These are phyloP conservation scores for Astrocystis sublimbata DNA, from an alignment of 495 filamentous ascomycete genomes.

Conservation along the genomic window DNA sequence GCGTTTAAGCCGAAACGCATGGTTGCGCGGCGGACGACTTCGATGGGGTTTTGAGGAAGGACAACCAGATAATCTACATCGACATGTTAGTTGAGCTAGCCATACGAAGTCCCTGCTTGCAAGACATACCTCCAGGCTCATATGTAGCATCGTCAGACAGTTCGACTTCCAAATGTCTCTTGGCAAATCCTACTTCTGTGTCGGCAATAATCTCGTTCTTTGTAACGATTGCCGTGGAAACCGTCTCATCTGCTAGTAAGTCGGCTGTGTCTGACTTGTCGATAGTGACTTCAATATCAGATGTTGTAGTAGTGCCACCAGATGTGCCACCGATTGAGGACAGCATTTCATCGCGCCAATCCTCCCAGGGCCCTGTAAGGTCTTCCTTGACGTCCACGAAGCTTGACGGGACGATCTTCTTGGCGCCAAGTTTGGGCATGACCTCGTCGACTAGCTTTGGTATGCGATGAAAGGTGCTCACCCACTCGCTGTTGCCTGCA, in stretches of 20 bases:
- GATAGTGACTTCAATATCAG: conserved; percentile 8
- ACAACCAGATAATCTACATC: conserved; percentile 62
- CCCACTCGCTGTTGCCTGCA: conserved; percentile 57
- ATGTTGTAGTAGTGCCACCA: neutral
- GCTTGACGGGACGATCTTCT: conserved; percentile 50
- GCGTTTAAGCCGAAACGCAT: conserved; percentile 47
- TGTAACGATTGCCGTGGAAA: conserved; percentile 38
- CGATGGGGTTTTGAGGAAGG: conserved; percentile 59
- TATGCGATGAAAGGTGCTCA: conserved; percentile 64
- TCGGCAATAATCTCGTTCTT: conserved; percentile 57
- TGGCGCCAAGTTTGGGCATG: conserved; percentile 49
- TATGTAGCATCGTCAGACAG: conserved; percentile 63
- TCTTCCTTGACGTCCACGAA: conserved; percentile 57
- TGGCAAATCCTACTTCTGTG: conserved; percentile 51
- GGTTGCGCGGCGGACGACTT: conserved; percentile 48
- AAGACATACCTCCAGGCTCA: conserved; percentile 48
- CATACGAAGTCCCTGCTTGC: neutral
- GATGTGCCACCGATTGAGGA: neutral
- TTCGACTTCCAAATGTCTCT: conserved; percentile 60
- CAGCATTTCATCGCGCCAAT: conserved; percentile 55
- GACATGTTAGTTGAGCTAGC: neutral
- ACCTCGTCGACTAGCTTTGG: conserved; percentile 59
- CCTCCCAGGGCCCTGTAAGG: conserved; percentile 60
- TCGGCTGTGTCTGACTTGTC: conserved; percentile 6
- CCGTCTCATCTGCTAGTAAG: conserved; percentile 22